phyloP scores from a whole-genome alignment of 1,139 yeast genomes.

The Kurtzmaniella quercitrusa region DNA sequence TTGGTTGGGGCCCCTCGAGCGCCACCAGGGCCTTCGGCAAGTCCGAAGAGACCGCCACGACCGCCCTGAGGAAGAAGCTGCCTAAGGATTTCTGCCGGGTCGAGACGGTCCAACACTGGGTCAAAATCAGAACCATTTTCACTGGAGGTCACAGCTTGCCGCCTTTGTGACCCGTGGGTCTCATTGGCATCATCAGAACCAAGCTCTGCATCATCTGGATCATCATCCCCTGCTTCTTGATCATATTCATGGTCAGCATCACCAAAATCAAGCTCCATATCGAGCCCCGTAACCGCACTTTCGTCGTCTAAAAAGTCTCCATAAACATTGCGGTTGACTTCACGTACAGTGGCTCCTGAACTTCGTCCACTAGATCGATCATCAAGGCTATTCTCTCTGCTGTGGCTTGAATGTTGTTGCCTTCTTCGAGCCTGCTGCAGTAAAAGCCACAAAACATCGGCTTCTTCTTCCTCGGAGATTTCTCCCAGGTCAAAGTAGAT shows the following conservation, averaged over 20 bases:
- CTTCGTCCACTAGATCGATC: background rate
- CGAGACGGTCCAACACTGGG: constrained; percentile 7
- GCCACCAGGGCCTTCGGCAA: constrained; percentile 13
- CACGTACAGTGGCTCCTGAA: background rate
- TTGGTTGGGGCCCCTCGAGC: constrained; percentile 16
- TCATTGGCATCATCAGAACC: constrained; percentile 9
- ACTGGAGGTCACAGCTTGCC: background rate
- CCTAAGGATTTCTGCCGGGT: constrained; percentile 23
- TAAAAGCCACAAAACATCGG: constrained; percentile 19
- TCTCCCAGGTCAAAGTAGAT: constrained; percentile 11
- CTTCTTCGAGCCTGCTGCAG: constrained; percentile 10
- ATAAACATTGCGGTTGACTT: constrained; percentile 5
- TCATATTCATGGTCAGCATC: constrained; percentile 12
- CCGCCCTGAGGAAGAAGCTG: constrained; percentile 17
- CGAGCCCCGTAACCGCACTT: constrained; percentile 3
- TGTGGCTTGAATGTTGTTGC: constrained; percentile 1
- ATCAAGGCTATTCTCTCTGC: background rate
- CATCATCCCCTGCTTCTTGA: constrained; percentile 19
- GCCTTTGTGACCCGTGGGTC: no score
- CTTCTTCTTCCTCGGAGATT: constrained; percentile 18
- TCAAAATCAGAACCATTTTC: constrained; percentile 7
- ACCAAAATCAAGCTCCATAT: constrained; percentile 8
- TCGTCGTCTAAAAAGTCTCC: constrained; percentile 10
- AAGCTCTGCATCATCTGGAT: constrained; percentile 17
- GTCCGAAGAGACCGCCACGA: constrained; percentile 2